A percentile compares a stretch with the other conserved stretches of the same genome.
These are phyloP conservation scores for Balansia obtecta DNA, from an alignment of 2,329 filamentous ascomycete genomes.

Conservation along the genomic window DNA sequence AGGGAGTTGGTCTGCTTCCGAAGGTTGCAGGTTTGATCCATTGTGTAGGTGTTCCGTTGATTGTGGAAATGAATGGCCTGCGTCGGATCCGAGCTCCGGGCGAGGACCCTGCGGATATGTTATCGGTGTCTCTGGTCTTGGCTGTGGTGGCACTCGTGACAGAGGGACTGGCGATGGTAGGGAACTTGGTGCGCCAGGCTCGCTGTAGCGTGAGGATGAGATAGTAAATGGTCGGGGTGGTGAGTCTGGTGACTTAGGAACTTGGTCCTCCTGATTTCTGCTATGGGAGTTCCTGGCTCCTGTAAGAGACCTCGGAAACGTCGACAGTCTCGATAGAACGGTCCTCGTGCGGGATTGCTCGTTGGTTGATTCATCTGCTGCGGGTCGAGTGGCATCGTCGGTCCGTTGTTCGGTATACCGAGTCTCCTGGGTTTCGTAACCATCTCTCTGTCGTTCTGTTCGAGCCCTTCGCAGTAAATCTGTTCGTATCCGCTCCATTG, in stretches of 20 bases:
- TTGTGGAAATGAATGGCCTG: not conserved
- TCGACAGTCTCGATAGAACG: not conserved
- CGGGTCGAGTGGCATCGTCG: not conserved
- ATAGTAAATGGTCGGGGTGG: constrained; percentile 3
- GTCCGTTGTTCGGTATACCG: not conserved
- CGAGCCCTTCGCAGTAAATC: constrained; percentile 21
- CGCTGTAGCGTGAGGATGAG: constrained; percentile 4
- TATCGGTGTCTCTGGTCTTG: not conserved
- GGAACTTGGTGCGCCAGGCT: constrained; percentile 6
- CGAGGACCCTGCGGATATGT: not conserved
- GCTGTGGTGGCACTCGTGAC: not conserved
- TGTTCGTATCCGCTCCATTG: constrained; percentile 21
- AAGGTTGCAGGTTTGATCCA: not conserved
- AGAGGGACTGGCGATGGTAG: constrained; percentile 5
- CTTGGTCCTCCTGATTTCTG: constrained; percentile 14
- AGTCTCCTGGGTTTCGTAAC: not conserved
- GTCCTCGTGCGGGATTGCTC: not conserved
- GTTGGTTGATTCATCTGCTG: constrained; percentile 6
- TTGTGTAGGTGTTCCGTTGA: not conserved
- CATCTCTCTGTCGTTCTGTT: constrained; percentile 11
- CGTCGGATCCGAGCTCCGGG: not conserved
- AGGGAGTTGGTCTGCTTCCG: not conserved
- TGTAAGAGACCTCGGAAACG: not conserved
- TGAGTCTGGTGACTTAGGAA: constrained; percentile 35
- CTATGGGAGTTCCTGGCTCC: not conserved